Base-by-base conservation (phyloP, 2,329 filamentous ascomycete species). In the Pseudofabraea citricarpa region DNA sequence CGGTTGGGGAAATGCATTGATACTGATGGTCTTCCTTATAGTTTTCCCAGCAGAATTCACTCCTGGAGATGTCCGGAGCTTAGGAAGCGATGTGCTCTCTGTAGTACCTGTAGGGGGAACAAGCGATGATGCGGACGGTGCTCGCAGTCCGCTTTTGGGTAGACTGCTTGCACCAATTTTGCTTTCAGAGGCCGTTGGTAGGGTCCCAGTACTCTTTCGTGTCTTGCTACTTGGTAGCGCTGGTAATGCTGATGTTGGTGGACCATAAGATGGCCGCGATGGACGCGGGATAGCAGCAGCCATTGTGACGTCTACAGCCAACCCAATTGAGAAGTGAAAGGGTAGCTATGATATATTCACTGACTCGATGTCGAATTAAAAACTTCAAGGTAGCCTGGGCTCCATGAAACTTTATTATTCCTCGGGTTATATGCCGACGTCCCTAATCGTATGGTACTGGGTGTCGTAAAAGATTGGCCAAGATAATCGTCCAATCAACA, bases 1-100 rank as follows among this genome's bases (percentile, higher is more conserved):
- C 12, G 91, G 91, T 52, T 95, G 87, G 22, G 91, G 91, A 59
- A 97, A 96, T 1, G 89, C 84, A 60, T 90, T 91, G 59, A 96
- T 95, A 72, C 90, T 96, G 58, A 95, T 85, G 1, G 87, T 87
- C 66, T 94, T 94, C 49, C 90, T 81, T 43, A 96, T 66, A 1
- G 83, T 80, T 64, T 83, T 90, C 20, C 81, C 79, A 5, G 78
- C 70, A 23, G 70, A 70, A 49, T 78, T 81, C 12, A 80, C 66
- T 26, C 70, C 71, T 7, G 79, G 73, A 5, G 73, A 65, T 2
- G 75, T 71, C 46, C 76, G 77, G 15, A 78, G 69, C 13, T 78
- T 72, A 5, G 79, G 75, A 9, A 83, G 65, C 39, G 73, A 70
- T 5, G 75, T 72, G 8, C 70, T 71, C 6, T 77, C 69, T 26